Percentiles rank a stretch among this genome's conserved stretches.
Evolutionary conservation across 495 filamentous ascomycete species (phyloP).

Genomic region (Parmelia sp.): DNA sequence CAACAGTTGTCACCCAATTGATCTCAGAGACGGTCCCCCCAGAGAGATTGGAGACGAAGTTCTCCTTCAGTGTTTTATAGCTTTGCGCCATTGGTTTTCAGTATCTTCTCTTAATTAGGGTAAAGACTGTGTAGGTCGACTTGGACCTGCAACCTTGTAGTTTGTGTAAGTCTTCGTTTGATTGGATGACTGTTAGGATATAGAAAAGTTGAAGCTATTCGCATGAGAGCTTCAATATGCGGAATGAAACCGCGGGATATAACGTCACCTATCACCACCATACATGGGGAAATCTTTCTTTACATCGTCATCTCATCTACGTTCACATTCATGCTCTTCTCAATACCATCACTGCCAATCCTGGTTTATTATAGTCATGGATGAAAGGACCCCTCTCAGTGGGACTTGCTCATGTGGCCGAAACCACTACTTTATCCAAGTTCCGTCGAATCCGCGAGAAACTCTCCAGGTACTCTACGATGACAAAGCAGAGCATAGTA

Average conservation of each 20-base stretch:
- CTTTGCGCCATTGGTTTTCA: conserved; percentile 44
- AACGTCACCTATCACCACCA: neutral
- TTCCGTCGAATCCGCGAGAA: conserved; percentile 51
- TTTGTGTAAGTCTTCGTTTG: neutral
- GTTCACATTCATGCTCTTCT: neutral
- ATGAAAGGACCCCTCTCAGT: conserved; percentile 47
- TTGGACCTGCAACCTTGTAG: neutral
- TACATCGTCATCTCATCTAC: neutral
- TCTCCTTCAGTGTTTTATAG: conserved; percentile 89
- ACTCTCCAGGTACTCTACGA: conserved; percentile 66
- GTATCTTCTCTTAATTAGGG: neutral
- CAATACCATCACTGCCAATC: neutral
- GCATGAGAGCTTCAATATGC: neutral
- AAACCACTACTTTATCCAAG: conserved; percentile 68
- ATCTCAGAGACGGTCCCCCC: conserved; percentile 81
- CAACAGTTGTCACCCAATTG: conserved; percentile 73
- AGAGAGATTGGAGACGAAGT: conserved; percentile 88
- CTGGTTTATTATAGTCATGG: conserved; percentile 32
- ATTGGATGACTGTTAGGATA: neutral
- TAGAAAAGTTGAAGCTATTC: conserved; percentile 2
- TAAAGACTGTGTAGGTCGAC: neutral
- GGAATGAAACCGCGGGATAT: neutral
- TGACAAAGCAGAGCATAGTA: conserved; percentile 57
- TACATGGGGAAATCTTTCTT: neutral
- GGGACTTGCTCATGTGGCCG: conserved; percentile 82